Conservation (phyloP, 2,329 filamentous ascomycete genomes). For the Diaporthe vexans region DNA sequence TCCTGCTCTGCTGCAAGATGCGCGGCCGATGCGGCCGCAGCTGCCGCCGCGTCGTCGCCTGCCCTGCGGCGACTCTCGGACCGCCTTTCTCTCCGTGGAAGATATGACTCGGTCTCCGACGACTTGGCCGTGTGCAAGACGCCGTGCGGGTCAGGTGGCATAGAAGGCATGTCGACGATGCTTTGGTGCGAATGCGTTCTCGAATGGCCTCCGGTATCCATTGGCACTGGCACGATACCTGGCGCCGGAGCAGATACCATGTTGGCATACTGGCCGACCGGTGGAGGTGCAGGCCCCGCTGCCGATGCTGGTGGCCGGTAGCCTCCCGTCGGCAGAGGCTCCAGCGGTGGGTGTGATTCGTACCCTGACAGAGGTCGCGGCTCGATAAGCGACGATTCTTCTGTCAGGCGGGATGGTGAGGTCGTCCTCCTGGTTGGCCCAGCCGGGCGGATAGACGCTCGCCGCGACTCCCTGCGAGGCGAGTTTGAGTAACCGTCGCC, state of each 20-base stretch:
- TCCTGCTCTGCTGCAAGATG: constrained; percentile 64
- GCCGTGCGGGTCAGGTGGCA: constrained; percentile 67
- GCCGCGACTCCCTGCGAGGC: constrained; percentile 55
- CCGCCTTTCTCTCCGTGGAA: constrained; percentile 57
- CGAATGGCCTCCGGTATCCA: constrained; percentile 47
- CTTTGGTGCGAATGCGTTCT: constrained; percentile 58
- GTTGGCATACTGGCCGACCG: constrained; percentile 35
- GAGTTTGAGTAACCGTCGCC: constrained; percentile 75
- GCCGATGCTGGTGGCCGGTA: constrained; percentile 49
- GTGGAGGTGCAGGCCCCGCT: constrained; percentile 41
- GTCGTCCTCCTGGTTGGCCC: constrained; percentile 40
- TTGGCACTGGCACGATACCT: constrained; percentile 29
- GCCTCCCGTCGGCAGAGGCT: constrained; percentile 49
- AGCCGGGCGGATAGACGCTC: constrained; percentile 39
- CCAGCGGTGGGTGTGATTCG: constrained; percentile 40
- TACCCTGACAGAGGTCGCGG: constrained; percentile 41
- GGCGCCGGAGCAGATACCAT: constrained; percentile 35
- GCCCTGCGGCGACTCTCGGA: constrained; percentile 63
- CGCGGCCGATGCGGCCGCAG: constrained; percentile 62
- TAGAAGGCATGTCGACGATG: constrained; percentile 63
- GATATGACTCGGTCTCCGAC: constrained; percentile 60
- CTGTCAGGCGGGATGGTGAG: constrained; percentile 45
- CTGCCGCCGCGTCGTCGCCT: constrained; percentile 61
- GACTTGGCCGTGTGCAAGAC: constrained; percentile 52
- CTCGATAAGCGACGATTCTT: constrained; percentile 46